phyloP scores from a whole-genome alignment of 177 flowering plant species.

The Vitis hybrid region DNA sequence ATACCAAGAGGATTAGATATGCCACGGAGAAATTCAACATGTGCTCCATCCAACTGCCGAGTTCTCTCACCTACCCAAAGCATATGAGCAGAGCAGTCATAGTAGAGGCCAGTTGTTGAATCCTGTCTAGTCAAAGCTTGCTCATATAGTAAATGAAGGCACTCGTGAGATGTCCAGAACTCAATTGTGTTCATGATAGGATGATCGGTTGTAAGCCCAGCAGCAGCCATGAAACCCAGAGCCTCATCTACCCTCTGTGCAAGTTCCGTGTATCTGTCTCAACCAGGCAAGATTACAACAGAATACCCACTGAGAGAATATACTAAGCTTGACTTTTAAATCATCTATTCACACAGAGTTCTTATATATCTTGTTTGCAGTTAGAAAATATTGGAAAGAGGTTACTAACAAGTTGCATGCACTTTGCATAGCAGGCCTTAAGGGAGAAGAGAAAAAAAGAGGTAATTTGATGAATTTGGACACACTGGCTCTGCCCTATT shows the following conservation, averaged over 20 bases:
- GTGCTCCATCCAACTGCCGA: slow-evolving; percentile 38
- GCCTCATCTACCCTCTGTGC: slow-evolving; percentile 42
- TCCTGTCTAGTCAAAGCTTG: slow-evolving; percentile 34
- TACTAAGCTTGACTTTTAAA: neutral
- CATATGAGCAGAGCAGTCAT: slow-evolving; percentile 43
- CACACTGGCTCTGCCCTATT: neutral
- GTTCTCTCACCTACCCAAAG: slow-evolving; percentile 42
- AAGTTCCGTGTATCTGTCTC: slow-evolving; percentile 30
- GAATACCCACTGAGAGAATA: neutral
- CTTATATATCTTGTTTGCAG: neutral
- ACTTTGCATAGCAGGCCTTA: neutral
- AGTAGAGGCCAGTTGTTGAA: slow-evolving; percentile 34
- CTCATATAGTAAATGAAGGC: slow-evolving; percentile 38
- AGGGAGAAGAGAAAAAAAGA: neutral
- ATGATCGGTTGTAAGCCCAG: slow-evolving; percentile 30
- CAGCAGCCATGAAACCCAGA: slow-evolving; percentile 40
- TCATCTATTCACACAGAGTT: neutral
- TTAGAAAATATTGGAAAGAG: neutral
- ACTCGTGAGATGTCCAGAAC: slow-evolving; percentile 42
- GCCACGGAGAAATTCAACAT: slow-evolving; percentile 38
- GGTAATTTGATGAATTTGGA: neutral
- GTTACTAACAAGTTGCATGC: neutral
- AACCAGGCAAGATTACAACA: neutral
- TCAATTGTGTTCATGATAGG: slow-evolving; percentile 32
- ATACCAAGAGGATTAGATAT: slow-evolving; percentile 40